Evolutionary conservation across 1,284 basidiomycete species (phyloP), one percentile per base, ranked within the genome.

Genomic region (Naganishia sp.): DNA sequence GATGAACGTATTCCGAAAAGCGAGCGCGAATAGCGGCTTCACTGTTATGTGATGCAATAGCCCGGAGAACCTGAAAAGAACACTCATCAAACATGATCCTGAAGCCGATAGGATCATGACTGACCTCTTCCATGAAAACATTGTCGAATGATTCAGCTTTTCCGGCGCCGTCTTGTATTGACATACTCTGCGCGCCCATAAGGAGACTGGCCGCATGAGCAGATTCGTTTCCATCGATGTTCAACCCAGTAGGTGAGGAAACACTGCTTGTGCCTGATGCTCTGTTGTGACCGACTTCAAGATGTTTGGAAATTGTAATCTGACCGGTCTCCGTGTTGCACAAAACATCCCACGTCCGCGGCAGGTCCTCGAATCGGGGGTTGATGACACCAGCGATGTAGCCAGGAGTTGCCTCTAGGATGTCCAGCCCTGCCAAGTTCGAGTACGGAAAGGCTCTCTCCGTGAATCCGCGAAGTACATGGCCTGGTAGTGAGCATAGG

Each of bases 301-400:
- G 44, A 31, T 78, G 64, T 76, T 89, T 94, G 49, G 90, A 87
- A 1, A 97, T 87, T 2, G 88, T 88, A 68, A 97, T 89, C 59
- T 87, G 87, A 5, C 91, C 91, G 0, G 87, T 87, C 63, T 92
- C 88, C 67, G 96, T 87, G 75, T 97, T 92, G 77, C 92, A 90
- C 45, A 97, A 82, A 1, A 99, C 82, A 77, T 99, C 94, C 95
- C 95, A 99, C 33, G 79, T 79, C 18, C 86, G 84, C 0, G 87
- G 86, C 0, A 89, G 86, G 9, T 89, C 84, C 73, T 94, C 92
- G 76, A 97, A 97, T 39, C 95, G 92, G 1, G 94, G 94, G 75
- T 99, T 98, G 3, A 92, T 95, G 1, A 97, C 94, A 3, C 94
- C 94, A 6, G 94, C 94, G 65, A 99, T 93, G 77, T 89, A 99